These are phyloP conservation scores for Pisolithus microcarpus DNA, from an alignment of 768 basidiomycete genomes.

Conservation along the genomic window DNA sequence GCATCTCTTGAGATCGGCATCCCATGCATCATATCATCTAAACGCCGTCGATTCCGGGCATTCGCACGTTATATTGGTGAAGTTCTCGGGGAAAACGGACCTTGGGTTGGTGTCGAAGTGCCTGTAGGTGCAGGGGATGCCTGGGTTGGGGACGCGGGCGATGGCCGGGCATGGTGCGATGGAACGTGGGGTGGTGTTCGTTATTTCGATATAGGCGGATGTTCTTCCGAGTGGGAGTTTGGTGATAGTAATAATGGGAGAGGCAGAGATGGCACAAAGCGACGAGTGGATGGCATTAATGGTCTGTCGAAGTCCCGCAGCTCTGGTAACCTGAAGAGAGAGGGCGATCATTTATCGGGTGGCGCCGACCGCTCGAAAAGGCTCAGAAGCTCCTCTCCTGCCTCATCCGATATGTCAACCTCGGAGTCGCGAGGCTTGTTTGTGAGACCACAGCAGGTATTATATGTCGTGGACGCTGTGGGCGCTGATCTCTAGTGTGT, in stretches of 20 bases:
- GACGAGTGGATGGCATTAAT: conserved; percentile 36
- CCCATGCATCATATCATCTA: conserved; percentile 82
- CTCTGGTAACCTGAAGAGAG: conserved; percentile 38
- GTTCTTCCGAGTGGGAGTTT: conserved; percentile 58
- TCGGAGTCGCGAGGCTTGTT: conserved; percentile 70
- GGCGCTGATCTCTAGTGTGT: conserved; percentile 48
- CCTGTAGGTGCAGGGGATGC: conserved; percentile 47
- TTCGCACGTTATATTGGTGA: conserved; percentile 86
- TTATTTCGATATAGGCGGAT: conserved; percentile 71
- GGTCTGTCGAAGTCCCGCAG: conserved; percentile 30
- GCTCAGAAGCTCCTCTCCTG: conserved; percentile 62
- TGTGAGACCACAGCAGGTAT: conserved; percentile 77
- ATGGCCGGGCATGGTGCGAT: conserved; percentile 80
- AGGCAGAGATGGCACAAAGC: conserved; percentile 14
- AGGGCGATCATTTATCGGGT: conserved; percentile 46
- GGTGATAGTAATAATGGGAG: conserved; percentile 34
- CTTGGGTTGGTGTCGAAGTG: conserved; percentile 91
- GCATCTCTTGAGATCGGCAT: conserved; percentile 81
- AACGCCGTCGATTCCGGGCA: conserved; percentile 78
- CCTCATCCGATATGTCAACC: conserved; percentile 48
- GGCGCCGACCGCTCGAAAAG: conserved; percentile 45
- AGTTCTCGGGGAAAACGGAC: conserved; percentile 70
- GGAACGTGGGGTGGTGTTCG: conserved; percentile 75
- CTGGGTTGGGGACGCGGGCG: conserved; percentile 44
- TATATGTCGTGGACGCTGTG: conserved; percentile 82